These are phyloP conservation scores for Aspergillus puulaauensis DNA, from an alignment of 2,329 filamentous ascomycete genomes.

Conservation along the genomic window DNA sequence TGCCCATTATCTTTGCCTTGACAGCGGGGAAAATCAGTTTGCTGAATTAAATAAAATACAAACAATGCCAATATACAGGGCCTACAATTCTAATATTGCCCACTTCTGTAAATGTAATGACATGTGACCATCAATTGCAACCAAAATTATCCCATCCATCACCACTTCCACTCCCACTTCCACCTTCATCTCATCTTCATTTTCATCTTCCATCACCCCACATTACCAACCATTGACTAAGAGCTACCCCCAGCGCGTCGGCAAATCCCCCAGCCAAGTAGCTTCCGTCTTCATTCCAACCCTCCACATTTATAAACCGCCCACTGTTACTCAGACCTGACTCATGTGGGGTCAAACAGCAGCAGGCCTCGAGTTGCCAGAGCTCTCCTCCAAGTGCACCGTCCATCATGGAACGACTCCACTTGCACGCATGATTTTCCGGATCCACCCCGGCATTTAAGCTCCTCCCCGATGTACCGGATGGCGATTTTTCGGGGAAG, in stretches of 20 bases:
- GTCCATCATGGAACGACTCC: neutral
- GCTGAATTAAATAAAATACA: slow-evolving; percentile 30
- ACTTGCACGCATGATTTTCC: neutral
- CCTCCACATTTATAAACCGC: slow-evolving; percentile 9
- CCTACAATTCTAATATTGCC: no score
- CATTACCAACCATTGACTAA: neutral
- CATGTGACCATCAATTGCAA: neutral
- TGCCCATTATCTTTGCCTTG: slow-evolving; percentile 32
- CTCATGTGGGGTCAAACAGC: slow-evolving; percentile 30
- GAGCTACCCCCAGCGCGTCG: neutral
- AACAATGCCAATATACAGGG: no score
- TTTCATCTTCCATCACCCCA: neutral
- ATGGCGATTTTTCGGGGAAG: slow-evolving; percentile 4
- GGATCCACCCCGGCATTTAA: slow-evolving; percentile 22
- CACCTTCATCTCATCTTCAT: no score
- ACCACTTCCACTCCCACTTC: no score
- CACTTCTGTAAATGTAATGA: neutral
- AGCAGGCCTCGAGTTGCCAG: neutral
- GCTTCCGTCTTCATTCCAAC: neutral
- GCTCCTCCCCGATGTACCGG: slow-evolving; percentile 25
- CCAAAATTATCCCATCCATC: no score
- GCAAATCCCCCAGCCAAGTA: slow-evolving; percentile 5
- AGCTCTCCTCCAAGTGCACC: neutral
- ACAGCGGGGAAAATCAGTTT: slow-evolving; percentile 45
- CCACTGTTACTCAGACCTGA: slow-evolving; percentile 32